These are phyloP conservation scores for Carex sylvatica DNA, from an alignment of 202 grass and related monocot species.

Conservation along the genomic window DNA sequence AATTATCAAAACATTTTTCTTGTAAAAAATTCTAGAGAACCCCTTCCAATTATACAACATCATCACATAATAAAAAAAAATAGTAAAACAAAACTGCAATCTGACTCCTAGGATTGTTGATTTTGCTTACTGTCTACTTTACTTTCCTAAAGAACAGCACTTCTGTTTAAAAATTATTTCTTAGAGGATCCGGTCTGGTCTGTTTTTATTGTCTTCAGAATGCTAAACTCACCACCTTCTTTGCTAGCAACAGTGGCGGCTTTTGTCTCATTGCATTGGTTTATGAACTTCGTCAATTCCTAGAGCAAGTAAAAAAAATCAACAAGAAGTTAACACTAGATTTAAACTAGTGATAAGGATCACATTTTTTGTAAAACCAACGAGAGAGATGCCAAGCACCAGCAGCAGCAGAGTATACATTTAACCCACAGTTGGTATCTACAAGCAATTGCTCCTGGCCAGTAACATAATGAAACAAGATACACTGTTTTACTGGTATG, in stretches of 20 bases:
- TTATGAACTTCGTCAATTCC: constrained; percentile 95
- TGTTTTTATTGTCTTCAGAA: constrained; percentile 41
- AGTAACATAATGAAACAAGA: not conserved
- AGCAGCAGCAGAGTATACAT: not conserved
- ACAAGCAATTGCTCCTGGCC: not conserved
- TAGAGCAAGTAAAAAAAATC: constrained; percentile 28
- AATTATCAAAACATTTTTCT: not conserved
- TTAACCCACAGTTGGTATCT: not conserved
- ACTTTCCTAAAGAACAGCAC: not conserved
- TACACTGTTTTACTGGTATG: not conserved
- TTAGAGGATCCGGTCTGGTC: constrained; percentile 50
- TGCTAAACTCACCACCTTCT: constrained; percentile 67
- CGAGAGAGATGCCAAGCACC: not conserved
- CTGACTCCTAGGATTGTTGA: not conserved
- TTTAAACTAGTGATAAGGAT: not conserved
- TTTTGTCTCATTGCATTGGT: constrained; percentile 85
- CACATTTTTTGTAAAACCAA: not conserved
- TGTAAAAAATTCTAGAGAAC: not conserved
- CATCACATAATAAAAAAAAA: not conserved
- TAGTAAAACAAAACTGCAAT: not conserved
- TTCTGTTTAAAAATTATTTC: constrained; percentile 24
- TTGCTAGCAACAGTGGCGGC: constrained; percentile 82
- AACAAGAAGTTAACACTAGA: not conserved
- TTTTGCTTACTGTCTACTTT: not conserved
- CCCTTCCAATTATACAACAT: not conserved